Percentiles rank a stretch among this genome's conserved stretches.
Evolutionary conservation across 192 early-diverging fungal species (phyloP).

Genomic region (Coemansia sp.): DNA sequence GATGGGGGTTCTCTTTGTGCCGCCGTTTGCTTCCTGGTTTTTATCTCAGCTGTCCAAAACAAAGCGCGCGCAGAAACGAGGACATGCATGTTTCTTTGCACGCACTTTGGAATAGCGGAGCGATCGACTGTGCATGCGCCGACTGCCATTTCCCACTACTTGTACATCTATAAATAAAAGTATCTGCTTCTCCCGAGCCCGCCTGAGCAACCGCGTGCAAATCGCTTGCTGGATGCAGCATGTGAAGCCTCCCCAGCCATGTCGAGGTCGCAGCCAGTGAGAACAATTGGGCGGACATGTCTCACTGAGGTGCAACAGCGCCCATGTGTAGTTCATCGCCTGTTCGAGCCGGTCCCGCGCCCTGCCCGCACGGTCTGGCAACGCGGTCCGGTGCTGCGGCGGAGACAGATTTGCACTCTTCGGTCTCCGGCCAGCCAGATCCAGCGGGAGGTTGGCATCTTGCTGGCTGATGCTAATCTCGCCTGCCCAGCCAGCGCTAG

Average conservation of each 20-base stretch:
- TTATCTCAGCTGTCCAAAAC: constrained; percentile 37
- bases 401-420: background rate
- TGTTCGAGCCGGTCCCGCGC: background rate
- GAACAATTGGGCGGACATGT: background rate
- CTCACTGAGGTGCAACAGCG: background rate
- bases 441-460: background rate
- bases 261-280: background rate
- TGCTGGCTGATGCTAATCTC: background rate
- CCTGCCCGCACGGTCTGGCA: background rate
- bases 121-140: constrained; percentile 34
- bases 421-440: background rate
- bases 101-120: constrained; percentile 24
- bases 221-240: constrained; percentile 4
- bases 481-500: background rate
- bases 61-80: constrained; percentile 16
- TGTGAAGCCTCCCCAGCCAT: constrained; percentile 5
- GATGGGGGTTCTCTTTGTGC: constrained; percentile 43
- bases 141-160: constrained; percentile 2
- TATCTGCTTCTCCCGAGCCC: constrained; percentile 3
- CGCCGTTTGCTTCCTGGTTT: constrained; percentile 16
- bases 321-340: background rate
- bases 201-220: background rate
- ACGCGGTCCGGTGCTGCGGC: background rate
- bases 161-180: constrained; percentile 24
- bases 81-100: constrained; percentile 10